A percentile compares a stretch with the other conserved stretches of the same genome.
Conservation (phyloP, 192 early-diverging fungal genomes). For the Allomyces arbusculus region DNA sequence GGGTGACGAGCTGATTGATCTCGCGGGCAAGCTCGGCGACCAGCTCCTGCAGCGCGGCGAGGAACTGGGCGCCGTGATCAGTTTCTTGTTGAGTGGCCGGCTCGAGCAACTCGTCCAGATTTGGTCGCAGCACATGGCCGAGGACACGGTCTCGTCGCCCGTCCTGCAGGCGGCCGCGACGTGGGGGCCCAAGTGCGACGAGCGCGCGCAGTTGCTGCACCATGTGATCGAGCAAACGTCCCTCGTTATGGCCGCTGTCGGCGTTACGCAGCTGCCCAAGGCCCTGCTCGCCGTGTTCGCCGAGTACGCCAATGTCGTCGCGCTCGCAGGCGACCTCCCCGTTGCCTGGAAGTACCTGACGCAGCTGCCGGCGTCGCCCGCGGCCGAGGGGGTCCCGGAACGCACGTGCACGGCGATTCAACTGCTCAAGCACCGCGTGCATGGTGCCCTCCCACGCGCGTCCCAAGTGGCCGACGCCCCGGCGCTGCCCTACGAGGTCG, state of each 20-base stretch:
- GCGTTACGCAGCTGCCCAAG: slow-evolving; percentile 14
- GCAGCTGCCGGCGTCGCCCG: slow-evolving; percentile 41
- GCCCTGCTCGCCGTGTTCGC: slow-evolving; percentile 47
- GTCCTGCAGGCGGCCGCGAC: neutral
- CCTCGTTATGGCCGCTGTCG: slow-evolving; percentile 77
- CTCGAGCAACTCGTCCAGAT: slow-evolving; percentile 59
- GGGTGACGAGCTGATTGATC: slow-evolving; percentile 55
- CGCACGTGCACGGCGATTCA: slow-evolving; percentile 23
- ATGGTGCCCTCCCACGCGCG: slow-evolving; percentile 14
- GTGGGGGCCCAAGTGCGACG: slow-evolving; percentile 13
- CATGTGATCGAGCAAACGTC: slow-evolving; percentile 73
- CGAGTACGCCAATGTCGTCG: slow-evolving; percentile 63
- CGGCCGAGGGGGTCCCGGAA: slow-evolving; percentile 7
- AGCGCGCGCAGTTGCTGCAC: slow-evolving; percentile 40
- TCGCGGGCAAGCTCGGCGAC: slow-evolving; percentile 45
- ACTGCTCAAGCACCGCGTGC: slow-evolving; percentile 51
- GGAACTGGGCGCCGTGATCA: slow-evolving; percentile 48
- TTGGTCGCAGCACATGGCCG: slow-evolving; percentile 35
- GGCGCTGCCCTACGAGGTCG: slow-evolving; percentile 39
- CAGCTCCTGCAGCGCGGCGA: slow-evolving; percentile 17
- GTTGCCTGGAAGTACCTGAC: slow-evolving; percentile 60
- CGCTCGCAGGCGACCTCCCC: slow-evolving; percentile 50
- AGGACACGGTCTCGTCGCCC: neutral
- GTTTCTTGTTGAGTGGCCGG: slow-evolving; percentile 62
- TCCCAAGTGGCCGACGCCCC: slow-evolving; percentile 12